Evolutionary conservation across 2,329 filamentous ascomycete genomes (phyloP), one percentile per base, ranked within the genome.

Genomic region (Claviceps fusiformis): DNA sequence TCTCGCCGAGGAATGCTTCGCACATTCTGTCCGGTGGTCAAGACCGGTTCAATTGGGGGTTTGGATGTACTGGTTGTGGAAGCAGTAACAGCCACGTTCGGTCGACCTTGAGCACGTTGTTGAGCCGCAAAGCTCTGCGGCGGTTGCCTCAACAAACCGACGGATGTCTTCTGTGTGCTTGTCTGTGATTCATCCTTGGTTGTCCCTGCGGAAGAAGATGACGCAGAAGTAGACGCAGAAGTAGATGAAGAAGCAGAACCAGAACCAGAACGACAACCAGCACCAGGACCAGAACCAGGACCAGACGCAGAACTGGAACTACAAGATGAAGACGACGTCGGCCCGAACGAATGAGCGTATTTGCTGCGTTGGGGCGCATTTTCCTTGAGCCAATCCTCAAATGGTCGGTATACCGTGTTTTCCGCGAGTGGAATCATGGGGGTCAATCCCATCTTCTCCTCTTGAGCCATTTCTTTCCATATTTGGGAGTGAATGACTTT

Each of bases 51-150:
- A 3, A 60, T 50, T 3, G 60, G 54, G 47, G 63, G 54, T 37
- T 62, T 67, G 7, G 66, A 53, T 45, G 58, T 69, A 43, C 61
- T 68, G 15, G 66, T 50, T 45, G 59, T 69, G 17, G 62, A 54
- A 17, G 62, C 51, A n/a, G 60, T 51, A 17, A 63, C 48, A 24
- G 59, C 53, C 10, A 63, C 58, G 4, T 65, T 57, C 6, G 78
- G 75, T 56, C 73, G 74, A 59, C 73, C 73, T 58, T 82, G 80
- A 29, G 80, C 78, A 60, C 82, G 71, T 60, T 85, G 82, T 60
- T 85, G 82, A 3, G 82, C 82, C 13, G 82, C 82, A 65, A 84
- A 85, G 63, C 82, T 85, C 63, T 85, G 81, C 10, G 80, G 79
- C 2, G 75, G 79, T 41, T 74, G 77, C 41, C 75, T 73, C 27